phyloP scores from a whole-genome alignment of 345 rosid species.

The Cardamine chenopodiifolia region DNA sequence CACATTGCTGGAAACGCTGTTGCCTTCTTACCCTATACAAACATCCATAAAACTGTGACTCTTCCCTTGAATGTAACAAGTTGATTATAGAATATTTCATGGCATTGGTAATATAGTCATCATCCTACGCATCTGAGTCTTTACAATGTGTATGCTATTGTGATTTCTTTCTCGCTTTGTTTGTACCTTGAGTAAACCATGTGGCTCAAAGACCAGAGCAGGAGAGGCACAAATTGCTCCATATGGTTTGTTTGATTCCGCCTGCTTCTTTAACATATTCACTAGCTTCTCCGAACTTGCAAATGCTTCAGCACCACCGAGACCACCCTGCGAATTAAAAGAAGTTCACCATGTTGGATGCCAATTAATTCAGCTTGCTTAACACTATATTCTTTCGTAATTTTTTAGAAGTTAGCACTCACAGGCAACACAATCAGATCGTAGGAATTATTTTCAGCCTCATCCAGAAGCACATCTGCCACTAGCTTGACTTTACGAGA shows the following conservation, averaged over 20 bases:
- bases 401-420: conserved; percentile 35
- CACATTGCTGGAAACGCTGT: conserved; percentile 90
- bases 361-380: conserved; percentile 12
- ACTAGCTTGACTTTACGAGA: conserved; percentile 82
- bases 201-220: conserved; percentile 84
- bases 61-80: neutral
- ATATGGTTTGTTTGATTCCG: conserved; percentile 73
- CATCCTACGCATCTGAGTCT: conserved; percentile 6
- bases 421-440: conserved; percentile 92
- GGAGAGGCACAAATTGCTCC: conserved; percentile 99
- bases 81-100: neutral
- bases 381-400: neutral
- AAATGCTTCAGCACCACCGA: conserved; percentile 94
- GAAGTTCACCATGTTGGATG: neutral
- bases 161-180: neutral
- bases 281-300: conserved; percentile 79
- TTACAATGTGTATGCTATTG: neutral
- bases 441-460: conserved; percentile 76
- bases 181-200: conserved; percentile 86
- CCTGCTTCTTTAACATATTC: conserved; percentile 72
- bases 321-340: conserved; percentile 67
- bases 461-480: conserved; percentile 86
- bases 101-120: neutral
- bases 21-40: conserved; percentile 83
- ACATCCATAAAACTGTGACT: neutral